Percentiles rank a stretch among this genome's conserved stretches.
phyloP scores from a whole-genome alignment of 176 grass and related monocot genomes.

The Triticum dicoccoides region DNA sequence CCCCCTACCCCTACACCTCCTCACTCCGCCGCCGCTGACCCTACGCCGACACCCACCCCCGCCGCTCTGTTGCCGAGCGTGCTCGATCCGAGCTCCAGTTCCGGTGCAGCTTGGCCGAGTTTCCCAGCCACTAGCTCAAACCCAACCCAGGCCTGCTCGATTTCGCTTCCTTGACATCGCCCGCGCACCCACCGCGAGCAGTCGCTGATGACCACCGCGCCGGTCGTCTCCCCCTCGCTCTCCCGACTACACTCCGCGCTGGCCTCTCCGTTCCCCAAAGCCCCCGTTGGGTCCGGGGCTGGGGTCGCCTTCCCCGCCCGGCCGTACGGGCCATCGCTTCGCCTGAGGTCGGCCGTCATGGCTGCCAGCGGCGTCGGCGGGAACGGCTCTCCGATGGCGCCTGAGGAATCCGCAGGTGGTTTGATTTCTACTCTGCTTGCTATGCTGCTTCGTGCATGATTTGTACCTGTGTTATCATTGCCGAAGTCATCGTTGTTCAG shows the following conservation, averaged over 20 bases:
- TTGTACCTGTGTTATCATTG: neutral
- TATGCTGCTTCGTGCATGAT: neutral
- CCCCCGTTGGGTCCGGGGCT: neutral
- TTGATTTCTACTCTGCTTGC: neutral
- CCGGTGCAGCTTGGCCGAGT: neutral
- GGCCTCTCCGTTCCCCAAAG: neutral
- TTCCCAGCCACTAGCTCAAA: neutral
- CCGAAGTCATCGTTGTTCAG: neutral
- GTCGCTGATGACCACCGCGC: constrained; percentile 24
- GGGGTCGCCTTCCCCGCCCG: neutral
- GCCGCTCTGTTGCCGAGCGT: neutral
- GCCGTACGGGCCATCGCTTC: neutral
- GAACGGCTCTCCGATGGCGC: constrained; percentile 16
- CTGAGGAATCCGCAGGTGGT: neutral
- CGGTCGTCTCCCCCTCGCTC: neutral
- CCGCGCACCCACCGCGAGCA: neutral
- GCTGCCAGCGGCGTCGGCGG: constrained; percentile 18
- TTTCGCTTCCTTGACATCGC: neutral
- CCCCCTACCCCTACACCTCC: neutral
- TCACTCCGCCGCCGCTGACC: neutral
- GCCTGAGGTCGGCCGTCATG: neutral
- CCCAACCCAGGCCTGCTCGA: neutral
- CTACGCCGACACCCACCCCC: neutral
- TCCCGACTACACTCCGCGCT: neutral
- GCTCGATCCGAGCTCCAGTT: neutral